Percentiles rank a stretch among this genome's conserved stretches.
phyloP scores from a whole-genome alignment of 2,329 filamentous ascomycete genomes.

The Colletotrichum sp. region DNA sequence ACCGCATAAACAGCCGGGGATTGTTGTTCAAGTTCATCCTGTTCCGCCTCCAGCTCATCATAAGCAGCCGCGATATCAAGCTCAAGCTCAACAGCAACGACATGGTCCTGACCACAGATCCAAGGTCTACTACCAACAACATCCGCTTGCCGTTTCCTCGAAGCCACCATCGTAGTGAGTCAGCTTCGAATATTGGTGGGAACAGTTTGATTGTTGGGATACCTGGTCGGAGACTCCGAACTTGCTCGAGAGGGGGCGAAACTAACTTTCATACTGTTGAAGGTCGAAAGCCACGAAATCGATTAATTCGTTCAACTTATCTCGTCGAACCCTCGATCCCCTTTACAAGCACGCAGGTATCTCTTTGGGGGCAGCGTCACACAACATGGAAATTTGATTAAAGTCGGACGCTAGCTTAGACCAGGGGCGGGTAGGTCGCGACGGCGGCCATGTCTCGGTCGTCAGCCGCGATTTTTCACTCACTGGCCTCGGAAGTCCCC shows the following conservation, averaged over 20 bases:
- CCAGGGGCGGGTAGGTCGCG: neutral
- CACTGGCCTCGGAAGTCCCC: neutral
- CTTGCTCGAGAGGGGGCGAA: neutral
- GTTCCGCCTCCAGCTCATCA: neutral
- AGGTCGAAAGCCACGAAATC: neutral
- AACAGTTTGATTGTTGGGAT: fast-evolving
- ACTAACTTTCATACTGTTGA: neutral
- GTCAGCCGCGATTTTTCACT: neutral
- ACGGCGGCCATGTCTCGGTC: neutral
- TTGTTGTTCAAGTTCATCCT: neutral
- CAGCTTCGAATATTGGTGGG: neutral
- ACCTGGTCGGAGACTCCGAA: fast-evolving
- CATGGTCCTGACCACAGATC: neutral
- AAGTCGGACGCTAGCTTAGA: neutral
- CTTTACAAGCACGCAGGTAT: fast-evolving
- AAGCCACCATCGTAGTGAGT: fast-evolving
- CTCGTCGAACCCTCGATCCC: neutral
- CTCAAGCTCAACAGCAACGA: neutral
- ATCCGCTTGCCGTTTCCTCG: fast-evolving
- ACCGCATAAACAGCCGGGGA: neutral
- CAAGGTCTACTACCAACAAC: neutral
- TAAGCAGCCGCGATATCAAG: neutral
- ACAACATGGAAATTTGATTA: neutral
- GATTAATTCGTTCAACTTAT: fast-evolving
- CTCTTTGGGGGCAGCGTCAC: fast-evolving